phyloP scores from a whole-genome alignment of 495 filamentous ascomycete genomes.

The Patellaria atrata region DNA sequence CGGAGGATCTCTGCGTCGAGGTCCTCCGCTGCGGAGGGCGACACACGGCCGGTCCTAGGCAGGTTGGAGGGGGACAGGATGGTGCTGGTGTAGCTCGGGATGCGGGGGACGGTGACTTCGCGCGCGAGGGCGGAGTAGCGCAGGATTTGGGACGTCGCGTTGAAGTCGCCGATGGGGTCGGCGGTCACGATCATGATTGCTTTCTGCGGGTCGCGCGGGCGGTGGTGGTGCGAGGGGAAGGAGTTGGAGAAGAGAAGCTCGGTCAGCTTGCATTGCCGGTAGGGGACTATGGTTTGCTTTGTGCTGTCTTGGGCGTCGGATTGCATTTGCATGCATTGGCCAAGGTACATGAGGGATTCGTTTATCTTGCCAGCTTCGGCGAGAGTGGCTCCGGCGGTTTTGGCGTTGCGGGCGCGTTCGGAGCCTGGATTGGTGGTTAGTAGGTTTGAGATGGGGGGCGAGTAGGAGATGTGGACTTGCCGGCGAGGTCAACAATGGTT shows the following conservation, averaged over 20 bases:
- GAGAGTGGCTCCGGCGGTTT: slow-evolving; percentile 81
- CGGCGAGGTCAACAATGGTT: slow-evolving; percentile 85
- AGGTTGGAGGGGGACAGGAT: slow-evolving; percentile 35
- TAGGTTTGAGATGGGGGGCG: background rate
- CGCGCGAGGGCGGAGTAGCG: slow-evolving; percentile 88
- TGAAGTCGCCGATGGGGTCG: slow-evolving; percentile 86
- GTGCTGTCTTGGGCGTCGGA: slow-evolving; percentile 56
- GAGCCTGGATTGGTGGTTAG: slow-evolving; percentile 39
- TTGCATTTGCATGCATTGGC: slow-evolving; percentile 94
- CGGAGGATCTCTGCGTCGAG: slow-evolving; percentile 65
- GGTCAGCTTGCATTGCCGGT: slow-evolving; percentile 91
- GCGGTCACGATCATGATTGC: slow-evolving; percentile 95
- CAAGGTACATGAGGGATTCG: slow-evolving; percentile 92
- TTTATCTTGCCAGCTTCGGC: slow-evolving; percentile 97
- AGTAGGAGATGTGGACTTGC: slow-evolving; percentile 29
- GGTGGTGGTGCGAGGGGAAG: slow-evolving; percentile 47
- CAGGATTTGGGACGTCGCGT: slow-evolving; percentile 89
- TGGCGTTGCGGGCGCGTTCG: slow-evolving; percentile 81
- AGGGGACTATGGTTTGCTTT: slow-evolving; percentile 75
- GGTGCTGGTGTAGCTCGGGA: slow-evolving; percentile 58
- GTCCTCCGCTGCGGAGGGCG: slow-evolving; percentile 43
- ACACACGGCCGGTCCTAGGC: slow-evolving; percentile 31
- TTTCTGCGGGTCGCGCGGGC: slow-evolving; percentile 57
- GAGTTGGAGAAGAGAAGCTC: slow-evolving; percentile 94
- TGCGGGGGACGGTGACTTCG: slow-evolving; percentile 82